Conservation (phyloP, 2,329 filamentous ascomycete genomes). For the Fusarium torulosum region DNA sequence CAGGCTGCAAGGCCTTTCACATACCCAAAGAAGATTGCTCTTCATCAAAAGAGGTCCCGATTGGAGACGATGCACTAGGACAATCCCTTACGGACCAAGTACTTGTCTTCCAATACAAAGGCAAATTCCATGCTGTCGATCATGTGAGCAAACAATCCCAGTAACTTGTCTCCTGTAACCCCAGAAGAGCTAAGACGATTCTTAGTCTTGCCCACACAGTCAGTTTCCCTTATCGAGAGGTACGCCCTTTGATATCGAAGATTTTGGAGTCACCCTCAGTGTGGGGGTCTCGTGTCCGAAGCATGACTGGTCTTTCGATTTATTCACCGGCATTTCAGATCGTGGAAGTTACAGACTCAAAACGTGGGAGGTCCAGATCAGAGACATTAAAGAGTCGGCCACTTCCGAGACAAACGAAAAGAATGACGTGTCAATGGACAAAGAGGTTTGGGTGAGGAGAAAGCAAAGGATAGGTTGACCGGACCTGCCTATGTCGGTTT, state of each 20-base stretch:
- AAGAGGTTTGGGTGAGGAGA: slow-evolving; percentile 60
- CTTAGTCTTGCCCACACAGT: slow-evolving; percentile 74
- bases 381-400: slow-evolving; percentile 44
- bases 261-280: slow-evolving; percentile 74
- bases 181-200: neutral
- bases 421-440: slow-evolving; percentile 13
- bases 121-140: slow-evolving; percentile 75
- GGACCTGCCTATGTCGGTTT: neutral
- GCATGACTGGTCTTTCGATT: slow-evolving; percentile 78
- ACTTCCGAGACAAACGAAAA: neutral
- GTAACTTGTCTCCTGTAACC: neutral
- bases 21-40: slow-evolving; percentile 58
- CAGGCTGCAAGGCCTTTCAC: slow-evolving; percentile 71
- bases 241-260: slow-evolving; percentile 76
- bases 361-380: slow-evolving; percentile 73
- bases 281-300: slow-evolving; percentile 75
- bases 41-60: slow-evolving; percentile 53
- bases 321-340: slow-evolving; percentile 72
- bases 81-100: slow-evolving; percentile 69
- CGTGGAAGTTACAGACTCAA: slow-evolving; percentile 71
- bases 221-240: slow-evolving; percentile 74
- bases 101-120: slow-evolving; percentile 73
- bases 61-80: slow-evolving; percentile 52
- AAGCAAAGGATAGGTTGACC: slow-evolving; percentile 55
- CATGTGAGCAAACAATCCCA: slow-evolving; percentile 65